Evolutionary conservation across 805 yeast genomes (phyloP).

Genomic region (Candida hispaniensis): DNA sequence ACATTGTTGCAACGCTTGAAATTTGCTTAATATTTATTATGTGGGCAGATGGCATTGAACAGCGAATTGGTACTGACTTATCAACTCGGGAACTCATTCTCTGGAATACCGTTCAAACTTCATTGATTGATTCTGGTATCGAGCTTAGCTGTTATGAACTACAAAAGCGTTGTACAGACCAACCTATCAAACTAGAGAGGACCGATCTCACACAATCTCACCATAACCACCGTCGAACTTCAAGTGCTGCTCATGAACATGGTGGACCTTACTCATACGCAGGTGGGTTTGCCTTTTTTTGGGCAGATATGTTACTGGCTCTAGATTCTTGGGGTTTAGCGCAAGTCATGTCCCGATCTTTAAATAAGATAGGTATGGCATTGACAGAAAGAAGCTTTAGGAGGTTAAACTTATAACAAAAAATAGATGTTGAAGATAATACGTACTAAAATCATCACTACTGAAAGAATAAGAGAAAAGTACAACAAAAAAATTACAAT

Average conservation of each 20-base stretch:
- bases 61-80: constrained; percentile 15
- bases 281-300: constrained; percentile 22
- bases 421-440: no score
- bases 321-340: constrained; percentile 25
- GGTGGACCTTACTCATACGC: constrained; percentile 14
- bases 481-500: no score
- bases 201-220: no score
- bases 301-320: constrained; percentile 24
- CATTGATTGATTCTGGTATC: constrained; percentile 20
- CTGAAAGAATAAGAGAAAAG: no score
- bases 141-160: constrained; percentile 11
- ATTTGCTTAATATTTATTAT: constrained; percentile 23
- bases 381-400: constrained; percentile 8
- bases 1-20: constrained; percentile 23
- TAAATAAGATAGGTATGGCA: constrained; percentile 12
- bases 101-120: constrained; percentile 21
- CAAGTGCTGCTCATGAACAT: no score
- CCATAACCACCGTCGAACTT: no score
- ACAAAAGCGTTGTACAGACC: no score
- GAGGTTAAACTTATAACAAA: no score
- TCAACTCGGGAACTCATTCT: constrained; percentile 18
- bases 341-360: constrained; percentile 20
- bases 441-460: no score
- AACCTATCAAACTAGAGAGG: no score
- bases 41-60: constrained; percentile 26